Percentiles rank a stretch among this genome's conserved stretches.
Conservation (phyloP, 116 monocot species). For the Thalassia testudinum region DNA sequence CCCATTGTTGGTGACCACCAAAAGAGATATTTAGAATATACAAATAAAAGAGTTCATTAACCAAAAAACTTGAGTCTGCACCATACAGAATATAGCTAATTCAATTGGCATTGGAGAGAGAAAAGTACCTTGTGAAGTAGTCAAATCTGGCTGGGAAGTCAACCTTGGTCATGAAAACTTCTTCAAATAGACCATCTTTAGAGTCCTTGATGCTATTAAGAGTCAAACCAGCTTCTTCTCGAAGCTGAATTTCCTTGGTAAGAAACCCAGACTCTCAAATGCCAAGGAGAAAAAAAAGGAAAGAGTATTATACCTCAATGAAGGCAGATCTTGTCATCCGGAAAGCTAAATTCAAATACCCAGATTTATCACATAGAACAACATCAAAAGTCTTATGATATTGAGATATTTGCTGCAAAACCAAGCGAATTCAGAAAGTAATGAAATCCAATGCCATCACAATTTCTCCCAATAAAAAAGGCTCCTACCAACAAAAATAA, state of each 20-base stretch:
- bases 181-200: slow-evolving; percentile 81
- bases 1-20: no score
- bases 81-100: neutral
- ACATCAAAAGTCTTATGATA: slow-evolving; percentile 36
- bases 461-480: neutral
- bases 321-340: slow-evolving; percentile 48
- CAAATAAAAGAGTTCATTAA: no score
- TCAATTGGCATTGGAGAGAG: neutral
- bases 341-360: slow-evolving; percentile 57
- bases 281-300: no score
- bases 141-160: slow-evolving; percentile 87
- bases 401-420: slow-evolving; percentile 30
- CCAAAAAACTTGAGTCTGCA: no score
- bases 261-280: no score
- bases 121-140: slow-evolving; percentile 56
- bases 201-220: slow-evolving; percentile 46
- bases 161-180: slow-evolving; percentile 84
- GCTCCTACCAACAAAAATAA: neutral
- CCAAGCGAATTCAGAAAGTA: neutral
- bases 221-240: slow-evolving; percentile 49
- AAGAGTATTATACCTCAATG: slow-evolving; percentile 46
- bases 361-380: slow-evolving; percentile 58
- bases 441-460: no score
- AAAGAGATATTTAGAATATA: no score
- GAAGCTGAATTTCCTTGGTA: slow-evolving; percentile 30